Evolutionary conservation across 768 basidiomycete species (phyloP).

Genomic region (Tremella mesenterica): DNA sequence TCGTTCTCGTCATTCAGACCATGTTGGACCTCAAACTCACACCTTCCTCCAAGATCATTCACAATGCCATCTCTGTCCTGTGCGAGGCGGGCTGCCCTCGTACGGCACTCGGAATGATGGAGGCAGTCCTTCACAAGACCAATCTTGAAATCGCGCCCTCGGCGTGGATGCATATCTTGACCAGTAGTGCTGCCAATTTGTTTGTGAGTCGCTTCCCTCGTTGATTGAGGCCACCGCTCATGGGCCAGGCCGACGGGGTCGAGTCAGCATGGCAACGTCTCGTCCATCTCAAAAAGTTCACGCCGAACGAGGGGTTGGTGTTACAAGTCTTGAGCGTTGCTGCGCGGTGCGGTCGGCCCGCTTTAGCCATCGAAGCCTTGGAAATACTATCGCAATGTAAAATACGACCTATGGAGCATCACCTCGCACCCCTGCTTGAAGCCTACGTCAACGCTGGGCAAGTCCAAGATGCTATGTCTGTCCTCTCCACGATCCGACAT

Average conservation of each 20-base stretch:
- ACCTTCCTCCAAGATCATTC: not conserved
- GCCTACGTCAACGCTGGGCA: constrained; percentile 56
- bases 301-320: constrained; percentile 68
- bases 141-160: not conserved
- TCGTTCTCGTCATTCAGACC: not conserved
- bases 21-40: not conserved
- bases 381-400: constrained; percentile 50
- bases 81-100: not conserved
- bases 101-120: not conserved
- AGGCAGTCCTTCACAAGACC: not conserved
- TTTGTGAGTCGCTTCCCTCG: constrained; percentile 53
- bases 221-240: not conserved
- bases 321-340: constrained; percentile 63
- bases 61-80: not conserved
- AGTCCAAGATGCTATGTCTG: constrained; percentile 57
- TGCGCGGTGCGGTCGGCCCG: constrained; percentile 61
- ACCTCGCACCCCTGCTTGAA: constrained; percentile 69
- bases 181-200: constrained; percentile 56
- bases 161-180: constrained; percentile 61
- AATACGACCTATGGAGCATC: constrained; percentile 56
- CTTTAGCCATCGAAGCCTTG: constrained; percentile 61
- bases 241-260: constrained; percentile 61
- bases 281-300: constrained; percentile 51
- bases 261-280: constrained; percentile 56
- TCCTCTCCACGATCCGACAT: constrained; percentile 55